These are phyloP conservation scores for Echinochloa phyllopogon DNA, from an alignment of 176 grass and related monocot genomes.

Conservation along the genomic window DNA sequence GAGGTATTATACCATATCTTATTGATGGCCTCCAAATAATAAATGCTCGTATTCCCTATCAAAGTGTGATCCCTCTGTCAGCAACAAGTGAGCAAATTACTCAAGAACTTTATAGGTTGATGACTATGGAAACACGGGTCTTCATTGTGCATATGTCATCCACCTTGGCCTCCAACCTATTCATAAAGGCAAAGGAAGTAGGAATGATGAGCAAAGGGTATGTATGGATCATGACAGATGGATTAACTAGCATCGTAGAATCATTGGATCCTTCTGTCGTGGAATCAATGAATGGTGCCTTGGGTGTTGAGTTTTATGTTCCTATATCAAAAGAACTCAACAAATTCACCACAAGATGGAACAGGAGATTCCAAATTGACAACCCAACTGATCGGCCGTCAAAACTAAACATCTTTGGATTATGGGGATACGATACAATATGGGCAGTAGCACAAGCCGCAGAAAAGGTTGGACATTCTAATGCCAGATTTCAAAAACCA, in stretches of 20 bases:
- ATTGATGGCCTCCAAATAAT: conserved; percentile 44
- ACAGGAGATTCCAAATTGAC: conserved; percentile 46
- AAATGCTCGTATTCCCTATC: conserved; percentile 36
- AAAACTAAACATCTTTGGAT: conserved; percentile 36
- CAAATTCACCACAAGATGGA: conserved; percentile 55
- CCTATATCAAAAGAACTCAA: conserved; percentile 41
- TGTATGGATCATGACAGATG: conserved; percentile 68
- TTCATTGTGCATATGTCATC: conserved; percentile 60
- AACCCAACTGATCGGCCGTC: conserved; percentile 37
- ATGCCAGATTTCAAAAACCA: conserved; percentile 26
- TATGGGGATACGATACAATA: conserved; percentile 63
- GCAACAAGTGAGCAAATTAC: conserved; percentile 49
- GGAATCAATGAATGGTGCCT: conserved; percentile 47
- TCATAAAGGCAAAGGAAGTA: conserved; percentile 44
- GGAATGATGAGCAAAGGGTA: conserved; percentile 68
- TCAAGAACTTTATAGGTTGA: conserved; percentile 56
- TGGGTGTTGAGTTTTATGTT: conserved; percentile 52
- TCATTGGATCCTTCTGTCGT: conserved; percentile 31
- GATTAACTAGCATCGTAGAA: conserved; percentile 47
- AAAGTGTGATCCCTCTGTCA: conserved; percentile 26
- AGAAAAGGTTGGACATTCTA: conserved; percentile 24
- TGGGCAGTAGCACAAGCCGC: conserved; percentile 53
- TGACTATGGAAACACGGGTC: conserved; percentile 67
- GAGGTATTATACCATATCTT: conserved; percentile 59
- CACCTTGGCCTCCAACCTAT: conserved; percentile 38